Percentiles rank a stretch among this genome's conserved stretches.
phyloP scores from a whole-genome alignment of 2,329 filamentous ascomycete species.

The Tolypocladium cylindrosporum region DNA sequence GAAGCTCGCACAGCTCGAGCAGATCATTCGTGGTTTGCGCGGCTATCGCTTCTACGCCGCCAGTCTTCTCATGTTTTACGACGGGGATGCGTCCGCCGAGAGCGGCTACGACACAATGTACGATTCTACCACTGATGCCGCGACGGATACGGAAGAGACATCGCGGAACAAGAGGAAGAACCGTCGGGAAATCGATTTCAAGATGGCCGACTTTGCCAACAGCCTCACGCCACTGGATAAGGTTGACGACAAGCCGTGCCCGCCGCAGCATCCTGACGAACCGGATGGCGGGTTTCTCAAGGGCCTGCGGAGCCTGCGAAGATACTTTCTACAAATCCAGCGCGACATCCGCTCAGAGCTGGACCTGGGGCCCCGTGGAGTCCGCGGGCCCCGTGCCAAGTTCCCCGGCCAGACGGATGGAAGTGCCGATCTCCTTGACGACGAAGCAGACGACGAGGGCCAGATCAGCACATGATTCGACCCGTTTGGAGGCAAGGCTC shows the following conservation, averaged over 20 bases:
- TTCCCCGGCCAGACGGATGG: slow-evolving; percentile 11
- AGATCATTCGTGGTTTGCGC: slow-evolving; percentile 67
- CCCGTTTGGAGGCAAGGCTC: background rate
- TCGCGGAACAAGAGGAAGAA: slow-evolving; percentile 36
- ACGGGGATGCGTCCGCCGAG: slow-evolving; percentile 58
- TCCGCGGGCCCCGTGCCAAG: slow-evolving; percentile 5
- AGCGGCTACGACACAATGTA: slow-evolving; percentile 39
- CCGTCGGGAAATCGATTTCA: slow-evolving; percentile 68
- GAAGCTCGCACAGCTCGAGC: slow-evolving; percentile 74
- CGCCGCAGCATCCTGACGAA: slow-evolving; percentile 68
- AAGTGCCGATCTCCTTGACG: slow-evolving; percentile 13
- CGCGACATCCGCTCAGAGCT: slow-evolving; percentile 56
- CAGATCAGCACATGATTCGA: background rate
- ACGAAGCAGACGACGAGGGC: slow-evolving; percentile 16
- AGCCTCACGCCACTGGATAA: slow-evolving; percentile 83
- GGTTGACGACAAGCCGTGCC: slow-evolving; percentile 54
- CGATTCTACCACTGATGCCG: slow-evolving; percentile 48
- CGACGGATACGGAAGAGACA: slow-evolving; percentile 48
- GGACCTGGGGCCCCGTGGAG: slow-evolving; percentile 29
- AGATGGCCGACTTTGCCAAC: slow-evolving; percentile 98
- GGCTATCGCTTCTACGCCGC: slow-evolving; percentile 94
- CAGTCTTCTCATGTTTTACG: slow-evolving; percentile 90
- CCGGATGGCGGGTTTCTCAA: slow-evolving; percentile 85
- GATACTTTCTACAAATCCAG: slow-evolving; percentile 83
- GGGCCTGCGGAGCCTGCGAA: slow-evolving; percentile 65